Base-by-base conservation (phyloP, 108 stramenopile species). In the Pseudonitzschia delicatissima region DNA sequence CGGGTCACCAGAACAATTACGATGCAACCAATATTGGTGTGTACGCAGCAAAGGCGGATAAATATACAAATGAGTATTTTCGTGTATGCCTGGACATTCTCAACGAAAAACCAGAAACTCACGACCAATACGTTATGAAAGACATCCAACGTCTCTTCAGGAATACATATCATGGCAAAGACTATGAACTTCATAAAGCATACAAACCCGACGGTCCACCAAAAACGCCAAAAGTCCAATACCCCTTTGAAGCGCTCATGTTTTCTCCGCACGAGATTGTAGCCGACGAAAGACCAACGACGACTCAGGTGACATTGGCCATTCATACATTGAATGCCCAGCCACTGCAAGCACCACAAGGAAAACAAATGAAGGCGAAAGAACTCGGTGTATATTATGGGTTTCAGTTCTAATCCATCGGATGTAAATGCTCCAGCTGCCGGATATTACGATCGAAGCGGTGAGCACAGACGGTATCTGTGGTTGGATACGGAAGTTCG, bases 301-400 rank as follows among this genome's bases (percentile, higher is more conserved):
- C 57, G 5, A 73, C 75, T 0, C 50, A 73, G 9, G 17, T 36
- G 12, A 68, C 72, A 20, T 39, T 73, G 3, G 75, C 76, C 12
- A 61, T 80, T 0, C 79, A 80, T 23, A 80, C 79, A 11, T 40
- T 80, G 3, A 42, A 42, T 33, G 51, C 28, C 36, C 21, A 5
- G 20, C 79, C 79, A 20, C 39, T 80, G 26, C 39, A 67, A 39
- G 33, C 18, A 12, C 79, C 75, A 37, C 63, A 72, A 50, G 79
- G 79, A 11, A 80, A 80, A 36, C 49, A 80, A 58, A 67, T 76
- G 37, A 32, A 73, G 0, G 73, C 79, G 31, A 76, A 73, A 49
- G 79, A 80, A 69, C 39, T 80, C 9, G 79, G 79, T 9, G 69
- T 48, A 8, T 80, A 52, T 68, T 47, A 68, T 28, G 68, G 68